A percentile compares a stretch with the other conserved stretches of the same genome.
phyloP scores from a whole-genome alignment of 495 filamentous ascomycete genomes.

The Lasiosphaeria hispida region DNA sequence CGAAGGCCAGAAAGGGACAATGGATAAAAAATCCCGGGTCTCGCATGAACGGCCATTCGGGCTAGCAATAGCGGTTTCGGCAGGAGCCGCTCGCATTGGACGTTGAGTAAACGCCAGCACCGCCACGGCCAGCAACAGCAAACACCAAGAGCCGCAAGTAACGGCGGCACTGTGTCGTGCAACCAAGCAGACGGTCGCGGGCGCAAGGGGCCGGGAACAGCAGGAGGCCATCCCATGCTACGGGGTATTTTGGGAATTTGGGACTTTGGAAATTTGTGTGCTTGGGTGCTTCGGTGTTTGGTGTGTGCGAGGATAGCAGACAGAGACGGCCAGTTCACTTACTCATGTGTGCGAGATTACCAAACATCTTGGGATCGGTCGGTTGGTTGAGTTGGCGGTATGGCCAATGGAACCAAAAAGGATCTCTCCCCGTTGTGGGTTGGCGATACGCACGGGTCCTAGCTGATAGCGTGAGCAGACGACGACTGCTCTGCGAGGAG shows the following conservation, averaged over 20 bases:
- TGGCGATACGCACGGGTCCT: background rate
- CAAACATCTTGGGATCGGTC: slow-evolving; percentile 2
- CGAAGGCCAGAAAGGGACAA: background rate
- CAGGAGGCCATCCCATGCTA: background rate
- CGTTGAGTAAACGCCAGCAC: background rate
- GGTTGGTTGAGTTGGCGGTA: background rate
- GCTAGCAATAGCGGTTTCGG: background rate
- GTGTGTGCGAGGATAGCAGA: too few species aligned
- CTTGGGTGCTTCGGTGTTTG: too few species aligned
- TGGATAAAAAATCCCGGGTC: background rate
- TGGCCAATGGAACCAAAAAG: background rate
- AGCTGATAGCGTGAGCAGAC: background rate
- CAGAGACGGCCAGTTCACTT: slow-evolving; percentile 17
- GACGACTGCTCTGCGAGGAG: background rate
- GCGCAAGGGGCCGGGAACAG: background rate
- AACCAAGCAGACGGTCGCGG: background rate
- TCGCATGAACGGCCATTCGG: background rate
- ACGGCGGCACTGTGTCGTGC: background rate
- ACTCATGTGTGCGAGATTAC: slow-evolving; percentile 34
- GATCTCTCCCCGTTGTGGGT: background rate
- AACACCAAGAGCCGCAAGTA: too few species aligned
- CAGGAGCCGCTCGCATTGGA: background rate
- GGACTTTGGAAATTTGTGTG: too few species aligned
- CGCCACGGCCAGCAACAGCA: background rate
- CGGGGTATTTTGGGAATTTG: background rate